Evolutionary conservation across 495 filamentous ascomycete genomes (phyloP), one percentile per base, ranked within the genome.

Genomic region (Aspergillus conjunctus): DNA sequence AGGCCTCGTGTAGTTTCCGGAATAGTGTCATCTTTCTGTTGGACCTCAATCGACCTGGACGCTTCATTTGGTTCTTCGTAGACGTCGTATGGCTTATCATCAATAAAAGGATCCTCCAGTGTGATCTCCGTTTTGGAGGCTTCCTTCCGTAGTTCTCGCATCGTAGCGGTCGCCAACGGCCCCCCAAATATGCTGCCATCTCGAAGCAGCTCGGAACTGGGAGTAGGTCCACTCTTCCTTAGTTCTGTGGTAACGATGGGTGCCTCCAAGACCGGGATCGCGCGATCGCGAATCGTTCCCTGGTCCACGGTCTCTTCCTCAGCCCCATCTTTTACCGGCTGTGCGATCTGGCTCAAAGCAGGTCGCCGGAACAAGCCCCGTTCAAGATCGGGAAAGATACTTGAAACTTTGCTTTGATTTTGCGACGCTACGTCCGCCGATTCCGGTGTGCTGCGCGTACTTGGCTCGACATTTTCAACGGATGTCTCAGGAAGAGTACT

Each of bases 221-320:
- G 26, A 31, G 56, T 59, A 22, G 68, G n/a, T 17, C 34, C 39
- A 17, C 58, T 65, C n/a, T 66, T 58, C 59, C 59, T 65, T 43
- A 51, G 18, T 58, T 65, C 57, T 43, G 51, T 46, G 46, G 68
- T 66, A 56, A 67, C 65, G 49, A 72, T 58, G 48, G 80, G 78
- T 63, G 82, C 81, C 66, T 82, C 82, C 65, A 68, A 74, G 63
- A 83, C 73, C 66, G 78, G 74, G 64, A 83, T 73, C 63, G 74
- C 80, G 59, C 78, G 79, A 56, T 83, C 80, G 63, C 81, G 76
- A 74, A 74, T 75, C 45, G 65, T 65, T 76, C 67, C 62, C 56
- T 68, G 55, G 63, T 75, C 73, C 66, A 58, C 56, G 62, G 72
- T 72, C 77, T 81, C 71, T 78, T 79, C 72, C 77, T 81, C 67